These are phyloP conservation scores for Nitzschia sp. DNA, from an alignment of 108 stramenopile genomes.

Conservation along the genomic window DNA sequence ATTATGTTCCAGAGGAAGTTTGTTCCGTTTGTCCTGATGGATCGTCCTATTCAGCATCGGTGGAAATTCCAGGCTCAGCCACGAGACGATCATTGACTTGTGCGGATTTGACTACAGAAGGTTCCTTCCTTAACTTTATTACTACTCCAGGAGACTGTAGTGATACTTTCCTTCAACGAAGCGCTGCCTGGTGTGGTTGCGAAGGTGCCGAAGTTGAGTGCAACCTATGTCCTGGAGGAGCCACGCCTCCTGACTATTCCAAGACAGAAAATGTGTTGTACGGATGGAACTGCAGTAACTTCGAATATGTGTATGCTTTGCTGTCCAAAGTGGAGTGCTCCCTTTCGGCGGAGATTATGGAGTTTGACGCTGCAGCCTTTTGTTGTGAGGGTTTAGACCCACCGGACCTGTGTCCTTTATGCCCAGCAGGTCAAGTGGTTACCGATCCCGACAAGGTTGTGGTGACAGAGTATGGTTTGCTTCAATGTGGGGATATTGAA, in stretches of 20 bases:
- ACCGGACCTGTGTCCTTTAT: constrained; percentile 16
- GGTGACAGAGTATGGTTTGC: constrained; percentile 5
- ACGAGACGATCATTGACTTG: constrained; percentile 7
- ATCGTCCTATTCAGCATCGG: neutral
- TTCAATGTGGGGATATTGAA: constrained; percentile 16
- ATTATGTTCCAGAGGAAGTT: constrained; percentile 9
- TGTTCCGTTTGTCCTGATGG: constrained; percentile 26
- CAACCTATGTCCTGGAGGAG: constrained; percentile 18
- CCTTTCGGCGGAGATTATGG: constrained; percentile 12
- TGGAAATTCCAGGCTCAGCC: constrained; percentile 4
- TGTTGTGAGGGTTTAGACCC: constrained; percentile 11
- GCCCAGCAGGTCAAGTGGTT: constrained; percentile 7
- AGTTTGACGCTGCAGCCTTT: constrained; percentile 25
- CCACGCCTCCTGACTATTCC: neutral
- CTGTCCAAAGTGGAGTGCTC: constrained; percentile 12
- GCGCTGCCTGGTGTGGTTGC: constrained; percentile 25
- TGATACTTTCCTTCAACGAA: constrained; percentile 25
- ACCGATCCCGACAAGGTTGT: neutral
- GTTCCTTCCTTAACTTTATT: constrained; percentile 13
- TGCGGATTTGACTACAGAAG: constrained; percentile 11
- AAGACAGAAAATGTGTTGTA: constrained; percentile 15
- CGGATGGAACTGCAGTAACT: constrained; percentile 18
- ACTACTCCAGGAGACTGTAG: constrained; percentile 18
- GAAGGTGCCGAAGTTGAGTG: constrained; percentile 7
- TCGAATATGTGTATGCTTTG: constrained; percentile 10